phyloP scores from a whole-genome alignment of 306 rosid genomes.

The Astragalus glycyphyllos region DNA sequence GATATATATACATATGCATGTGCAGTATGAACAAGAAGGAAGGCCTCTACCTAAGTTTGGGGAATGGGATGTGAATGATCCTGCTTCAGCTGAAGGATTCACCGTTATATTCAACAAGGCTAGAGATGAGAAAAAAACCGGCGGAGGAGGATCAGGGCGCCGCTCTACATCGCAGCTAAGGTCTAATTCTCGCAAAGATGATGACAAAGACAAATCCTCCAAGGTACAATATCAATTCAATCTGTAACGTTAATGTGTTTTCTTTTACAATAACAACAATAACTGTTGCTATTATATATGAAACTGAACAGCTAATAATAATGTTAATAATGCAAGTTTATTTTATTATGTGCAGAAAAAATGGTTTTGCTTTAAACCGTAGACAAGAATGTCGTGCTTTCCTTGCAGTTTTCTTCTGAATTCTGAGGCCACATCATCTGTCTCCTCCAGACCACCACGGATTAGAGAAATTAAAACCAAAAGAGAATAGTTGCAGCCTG shows the following conservation, averaged over 20 bases:
- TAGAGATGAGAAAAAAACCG: slow-evolving; percentile 77
- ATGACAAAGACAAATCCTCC: slow-evolving; percentile 48
- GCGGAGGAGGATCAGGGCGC: slow-evolving; percentile 49
- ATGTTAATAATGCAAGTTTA: neutral
- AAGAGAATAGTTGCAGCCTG: slow-evolving; percentile 24
- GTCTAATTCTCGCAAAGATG: slow-evolving; percentile 43
- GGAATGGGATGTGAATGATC: slow-evolving; percentile 92
- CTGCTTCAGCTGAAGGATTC: slow-evolving; percentile 84
- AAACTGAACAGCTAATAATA: neutral
- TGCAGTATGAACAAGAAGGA: slow-evolving; percentile 57
- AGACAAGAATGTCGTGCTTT: slow-evolving; percentile 21
- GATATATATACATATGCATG: neutral
- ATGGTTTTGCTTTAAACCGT: slow-evolving; percentile 68
- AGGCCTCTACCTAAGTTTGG: slow-evolving; percentile 82
- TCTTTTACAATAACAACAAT: slow-evolving; percentile 3
- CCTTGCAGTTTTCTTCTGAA: slow-evolving; percentile 34
- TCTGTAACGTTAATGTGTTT: neutral
- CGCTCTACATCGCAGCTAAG: slow-evolving; percentile 42
- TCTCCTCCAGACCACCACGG: slow-evolving; percentile 4
- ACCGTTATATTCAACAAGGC: slow-evolving; percentile 86
- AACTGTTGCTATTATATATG: neutral
- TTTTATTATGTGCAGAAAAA: slow-evolving; percentile 55
- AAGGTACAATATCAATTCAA: slow-evolving; percentile 48
- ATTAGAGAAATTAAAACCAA: slow-evolving; percentile 15
- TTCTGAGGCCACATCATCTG: slow-evolving; percentile 38